Conservation (phyloP, 1,284 basidiomycete species). For the Somion occarium region DNA sequence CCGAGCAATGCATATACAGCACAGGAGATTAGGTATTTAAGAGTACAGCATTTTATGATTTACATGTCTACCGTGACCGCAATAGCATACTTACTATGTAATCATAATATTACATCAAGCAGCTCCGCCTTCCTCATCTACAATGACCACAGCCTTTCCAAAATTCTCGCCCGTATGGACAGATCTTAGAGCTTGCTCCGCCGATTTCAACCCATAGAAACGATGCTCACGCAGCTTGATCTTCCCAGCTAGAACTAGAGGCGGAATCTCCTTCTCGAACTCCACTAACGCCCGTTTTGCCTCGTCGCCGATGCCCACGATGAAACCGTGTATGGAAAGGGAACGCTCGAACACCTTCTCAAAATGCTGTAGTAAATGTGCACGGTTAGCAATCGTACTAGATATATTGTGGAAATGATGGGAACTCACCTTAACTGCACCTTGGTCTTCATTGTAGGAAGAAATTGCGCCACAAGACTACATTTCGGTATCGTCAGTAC, state of each 20-base stretch:
- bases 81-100: too few species aligned
- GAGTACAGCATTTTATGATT: too few species aligned
- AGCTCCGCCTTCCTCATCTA: neutral
- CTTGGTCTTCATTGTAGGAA: slow-evolving; percentile 17
- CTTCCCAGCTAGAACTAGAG: slow-evolving; percentile 7
- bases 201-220: slow-evolving; percentile 9
- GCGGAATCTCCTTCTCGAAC: slow-evolving; percentile 13
- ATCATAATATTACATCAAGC: too few species aligned
- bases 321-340: slow-evolving; percentile 13
- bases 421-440: slow-evolving; percentile 21
- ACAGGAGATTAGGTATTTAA: too few species aligned
- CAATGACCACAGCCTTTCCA: slow-evolving; percentile 12
- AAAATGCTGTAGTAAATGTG: too few species aligned
- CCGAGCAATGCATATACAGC: too few species aligned
- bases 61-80: too few species aligned
- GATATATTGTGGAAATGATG: too few species aligned
- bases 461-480: slow-evolving; percentile 22
- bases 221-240: slow-evolving; percentile 12
- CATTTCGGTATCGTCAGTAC: too few species aligned
- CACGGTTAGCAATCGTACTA: too few species aligned
- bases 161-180: slow-evolving; percentile 12
- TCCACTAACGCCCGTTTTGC: slow-evolving; percentile 2
- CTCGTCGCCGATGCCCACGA: slow-evolving; percentile 3
- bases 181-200: slow-evolving; percentile 8
- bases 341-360: slow-evolving; percentile 10